phyloP scores from a whole-genome alignment of 805 yeast species.

The Ogataea neopini region DNA sequence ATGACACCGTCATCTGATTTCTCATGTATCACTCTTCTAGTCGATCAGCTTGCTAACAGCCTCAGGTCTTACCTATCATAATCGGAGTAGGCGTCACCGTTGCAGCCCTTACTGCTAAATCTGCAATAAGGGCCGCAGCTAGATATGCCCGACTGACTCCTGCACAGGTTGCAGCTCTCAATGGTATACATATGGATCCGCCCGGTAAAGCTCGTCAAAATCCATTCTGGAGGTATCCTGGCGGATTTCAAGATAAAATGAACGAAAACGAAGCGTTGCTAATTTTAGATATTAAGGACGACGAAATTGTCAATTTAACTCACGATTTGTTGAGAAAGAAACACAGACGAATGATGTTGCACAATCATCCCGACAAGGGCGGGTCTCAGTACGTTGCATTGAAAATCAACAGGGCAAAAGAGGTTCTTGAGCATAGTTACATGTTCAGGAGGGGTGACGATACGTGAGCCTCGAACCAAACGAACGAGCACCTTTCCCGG shows the following conservation, averaged over 20 bases:
- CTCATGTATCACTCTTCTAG: no score
- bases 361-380: constrained; percentile 88
- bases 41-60: constrained; percentile 23
- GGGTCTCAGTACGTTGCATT: constrained; percentile 82
- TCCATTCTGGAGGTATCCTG: constrained; percentile 45
- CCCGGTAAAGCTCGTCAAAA: constrained; percentile 5
- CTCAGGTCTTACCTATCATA: constrained; percentile 49
- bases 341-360: constrained; percentile 75
- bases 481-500: no score
- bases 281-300: constrained; percentile 58
- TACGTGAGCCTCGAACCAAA: no score
- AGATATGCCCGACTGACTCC: constrained; percentile 36
- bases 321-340: constrained; percentile 59
- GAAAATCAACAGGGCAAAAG: constrained; percentile 86
- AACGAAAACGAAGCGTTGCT: constrained; percentile 69
- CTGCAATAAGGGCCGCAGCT: constrained; percentile 37
- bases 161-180: constrained; percentile 41
- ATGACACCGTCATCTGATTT: no score
- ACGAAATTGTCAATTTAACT: constrained; percentile 52
- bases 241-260: constrained; percentile 68
- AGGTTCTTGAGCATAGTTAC: constrained; percentile 66
- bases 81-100: constrained; percentile 56
- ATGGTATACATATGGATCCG: constrained; percentile 33
- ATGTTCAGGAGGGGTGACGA: constrained; percentile 33
- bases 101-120: constrained; percentile 48